Conservation (phyloP, 352 stramenopile genomes). For the Phytopythium boreale region DNA sequence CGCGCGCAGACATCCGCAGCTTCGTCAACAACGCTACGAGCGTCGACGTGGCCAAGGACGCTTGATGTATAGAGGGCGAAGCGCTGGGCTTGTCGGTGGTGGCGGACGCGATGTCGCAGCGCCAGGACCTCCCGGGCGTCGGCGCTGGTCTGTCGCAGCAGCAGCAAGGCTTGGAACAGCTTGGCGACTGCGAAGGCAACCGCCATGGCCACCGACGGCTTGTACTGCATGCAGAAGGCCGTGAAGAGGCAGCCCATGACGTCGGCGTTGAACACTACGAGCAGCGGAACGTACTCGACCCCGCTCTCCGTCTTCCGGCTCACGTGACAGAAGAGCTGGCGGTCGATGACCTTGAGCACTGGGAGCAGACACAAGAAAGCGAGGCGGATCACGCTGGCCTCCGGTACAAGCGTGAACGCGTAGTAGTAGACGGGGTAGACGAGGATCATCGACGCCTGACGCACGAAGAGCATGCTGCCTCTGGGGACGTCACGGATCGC, state of each 20-base stretch:
- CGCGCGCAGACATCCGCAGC: too few species aligned
- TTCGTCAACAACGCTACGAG: too few species aligned
- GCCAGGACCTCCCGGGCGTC: conserved; percentile 7
- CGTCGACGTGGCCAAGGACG: too few species aligned
- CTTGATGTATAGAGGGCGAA: too few species aligned
- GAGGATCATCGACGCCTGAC: conserved; percentile 10
- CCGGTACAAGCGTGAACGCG: conserved; percentile 15
- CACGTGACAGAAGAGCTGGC: conserved; percentile 16
- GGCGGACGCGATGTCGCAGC: neutral
- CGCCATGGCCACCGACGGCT: conserved; percentile 11
- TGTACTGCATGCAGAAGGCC: conserved; percentile 28
- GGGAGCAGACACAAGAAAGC: conserved; percentile 23
- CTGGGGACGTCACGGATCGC: conserved; percentile 1
- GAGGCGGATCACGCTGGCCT: neutral
- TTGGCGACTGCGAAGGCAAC: conserved; percentile 16
- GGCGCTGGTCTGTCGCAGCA: conserved; percentile 1
- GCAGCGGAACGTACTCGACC: conserved; percentile 13
- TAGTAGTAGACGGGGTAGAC: conserved; percentile 22
- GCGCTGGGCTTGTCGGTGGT: neutral
- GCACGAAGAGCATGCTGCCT: conserved; percentile 8
- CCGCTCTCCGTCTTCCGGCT: conserved; percentile 18
- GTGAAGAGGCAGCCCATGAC: conserved; percentile 43
- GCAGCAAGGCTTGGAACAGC: conserved; percentile 9
- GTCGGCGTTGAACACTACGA: conserved; percentile 39
- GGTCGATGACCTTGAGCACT: conserved; percentile 29